Conservation (phyloP, 202 grass and related monocot genomes). For the Setaria viridis region DNA sequence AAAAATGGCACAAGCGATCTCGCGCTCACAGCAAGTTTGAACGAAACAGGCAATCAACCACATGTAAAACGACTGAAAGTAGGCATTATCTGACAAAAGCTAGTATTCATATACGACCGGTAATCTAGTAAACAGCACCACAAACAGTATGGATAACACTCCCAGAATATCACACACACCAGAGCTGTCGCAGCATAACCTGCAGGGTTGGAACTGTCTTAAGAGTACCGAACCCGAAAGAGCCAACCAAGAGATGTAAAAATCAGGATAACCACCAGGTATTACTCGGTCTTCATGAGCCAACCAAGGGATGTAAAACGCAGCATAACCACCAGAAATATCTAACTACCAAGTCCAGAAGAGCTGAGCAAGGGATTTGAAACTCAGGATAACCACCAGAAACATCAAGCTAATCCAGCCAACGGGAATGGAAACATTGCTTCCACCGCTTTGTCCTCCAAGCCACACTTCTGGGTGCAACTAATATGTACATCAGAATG, state of each 20-base stretch:
- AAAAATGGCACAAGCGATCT: background rate
- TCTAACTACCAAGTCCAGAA: background rate
- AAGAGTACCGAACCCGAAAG: background rate
- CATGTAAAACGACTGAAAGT: background rate
- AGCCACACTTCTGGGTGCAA: conserved; percentile 30
- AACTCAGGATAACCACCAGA: conserved; percentile 22
- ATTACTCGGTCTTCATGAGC: background rate
- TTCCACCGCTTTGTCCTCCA: conserved; percentile 34
- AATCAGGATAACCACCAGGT: conserved; percentile 18
- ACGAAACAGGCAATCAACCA: background rate
- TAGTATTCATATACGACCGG: background rate
- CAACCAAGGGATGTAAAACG: background rate
- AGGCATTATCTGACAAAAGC: background rate
- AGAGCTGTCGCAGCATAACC: background rate
- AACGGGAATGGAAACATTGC: background rate
- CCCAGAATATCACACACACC: background rate
- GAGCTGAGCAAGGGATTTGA: background rate
- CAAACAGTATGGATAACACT: background rate
- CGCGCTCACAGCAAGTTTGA: background rate
- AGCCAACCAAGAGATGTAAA: background rate
- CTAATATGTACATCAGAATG: conserved; percentile 33
- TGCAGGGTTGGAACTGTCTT: background rate
- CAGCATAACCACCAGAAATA: conserved; percentile 22
- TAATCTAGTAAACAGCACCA: background rate
- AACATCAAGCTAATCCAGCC: conserved; percentile 19